phyloP scores from a whole-genome alignment of 2,329 filamentous ascomycete genomes.

The Ophiocordyceps sinensis region DNA sequence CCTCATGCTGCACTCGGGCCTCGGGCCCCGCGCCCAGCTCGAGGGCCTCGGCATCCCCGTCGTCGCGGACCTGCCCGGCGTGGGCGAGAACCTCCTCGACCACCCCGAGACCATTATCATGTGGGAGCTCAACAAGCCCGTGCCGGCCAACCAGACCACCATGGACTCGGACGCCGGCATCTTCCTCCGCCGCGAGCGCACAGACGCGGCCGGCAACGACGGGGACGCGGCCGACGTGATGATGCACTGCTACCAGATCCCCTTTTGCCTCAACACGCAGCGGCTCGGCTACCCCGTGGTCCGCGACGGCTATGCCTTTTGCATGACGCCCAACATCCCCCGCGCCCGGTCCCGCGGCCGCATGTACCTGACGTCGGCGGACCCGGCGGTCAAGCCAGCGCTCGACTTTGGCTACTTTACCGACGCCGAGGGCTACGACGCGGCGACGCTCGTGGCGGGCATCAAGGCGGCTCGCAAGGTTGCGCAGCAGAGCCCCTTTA shows the following conservation, averaged over 20 bases:
- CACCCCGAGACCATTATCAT: conserved; percentile 47
- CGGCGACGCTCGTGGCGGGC: conserved; percentile 64
- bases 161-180: conserved; percentile 86
- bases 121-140: conserved; percentile 68
- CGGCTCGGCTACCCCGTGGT: conserved; percentile 55
- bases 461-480: conserved; percentile 65
- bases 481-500: conserved; percentile 62
- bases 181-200: conserved; percentile 65
- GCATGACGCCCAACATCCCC: conserved; percentile 87
- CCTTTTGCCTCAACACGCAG: conserved; percentile 74
- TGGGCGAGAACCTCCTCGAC: conserved; percentile 47
- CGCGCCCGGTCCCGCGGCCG: conserved; percentile 65
- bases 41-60: conserved; percentile 36
- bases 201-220: conserved; percentile 53
- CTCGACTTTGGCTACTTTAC: conserved; percentile 87
- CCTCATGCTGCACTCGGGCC: conserved; percentile 41
- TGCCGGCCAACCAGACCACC: conserved; percentile 65
- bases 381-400: conserved; percentile 65
- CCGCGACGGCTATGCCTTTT: conserved; percentile 67
- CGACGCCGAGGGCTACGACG: conserved; percentile 73
- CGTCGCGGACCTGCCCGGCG: conserved; percentile 42
- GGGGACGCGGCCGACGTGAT: conserved; percentile 72
- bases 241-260: conserved; percentile 97
- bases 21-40: conserved; percentile 40
- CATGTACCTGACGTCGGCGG: conserved; percentile 61